phyloP scores from a whole-genome alignment of 1,139 yeast species.

The Lodderomyces pseudojiufengensis region DNA sequence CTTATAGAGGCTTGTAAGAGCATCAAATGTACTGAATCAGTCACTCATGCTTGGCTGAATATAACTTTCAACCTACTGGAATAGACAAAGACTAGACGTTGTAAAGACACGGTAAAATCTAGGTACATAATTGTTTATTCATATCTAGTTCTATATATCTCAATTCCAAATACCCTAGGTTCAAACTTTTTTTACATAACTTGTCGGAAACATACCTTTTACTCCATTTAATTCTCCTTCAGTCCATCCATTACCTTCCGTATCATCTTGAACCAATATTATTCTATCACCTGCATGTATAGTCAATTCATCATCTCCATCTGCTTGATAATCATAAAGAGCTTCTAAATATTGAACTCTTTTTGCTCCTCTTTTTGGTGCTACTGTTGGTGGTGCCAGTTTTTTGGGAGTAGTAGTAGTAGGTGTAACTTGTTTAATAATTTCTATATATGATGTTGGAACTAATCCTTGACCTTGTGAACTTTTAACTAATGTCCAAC shows the following conservation, averaged over 20 bases:
- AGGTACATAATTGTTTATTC: no score
- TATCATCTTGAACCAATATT: conserved; percentile 60
- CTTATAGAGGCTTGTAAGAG: no score
- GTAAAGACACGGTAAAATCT: no score
- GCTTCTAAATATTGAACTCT: conserved; percentile 67
- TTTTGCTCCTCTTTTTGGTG: conserved; percentile 78
- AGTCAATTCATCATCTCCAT: conserved; percentile 77
- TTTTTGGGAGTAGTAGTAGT: conserved; percentile 24
- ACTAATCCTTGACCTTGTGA: conserved; percentile 65
- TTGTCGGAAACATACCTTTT: conserved; percentile 78
- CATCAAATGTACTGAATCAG: no score
- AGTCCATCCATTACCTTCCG: conserved; percentile 95
- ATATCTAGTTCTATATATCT: no score
- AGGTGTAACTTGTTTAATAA: conserved; percentile 19
- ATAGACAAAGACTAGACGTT: no score
- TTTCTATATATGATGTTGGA: conserved; percentile 78
- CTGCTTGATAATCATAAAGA: conserved; percentile 73
- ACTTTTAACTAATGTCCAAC: conserved; percentile 71
- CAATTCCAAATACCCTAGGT: not conserved
- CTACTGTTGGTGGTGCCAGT: conserved; percentile 77
- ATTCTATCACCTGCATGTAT: conserved; percentile 73
- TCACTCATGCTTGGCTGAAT: no score
- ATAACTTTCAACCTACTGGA: no score
- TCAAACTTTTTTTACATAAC: conserved; percentile 52
- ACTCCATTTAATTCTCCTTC: conserved; percentile 78